Evolutionary conservation across 148 eudicot genomes (phyloP).

Genomic region (Rhododendron vialii): DNA sequence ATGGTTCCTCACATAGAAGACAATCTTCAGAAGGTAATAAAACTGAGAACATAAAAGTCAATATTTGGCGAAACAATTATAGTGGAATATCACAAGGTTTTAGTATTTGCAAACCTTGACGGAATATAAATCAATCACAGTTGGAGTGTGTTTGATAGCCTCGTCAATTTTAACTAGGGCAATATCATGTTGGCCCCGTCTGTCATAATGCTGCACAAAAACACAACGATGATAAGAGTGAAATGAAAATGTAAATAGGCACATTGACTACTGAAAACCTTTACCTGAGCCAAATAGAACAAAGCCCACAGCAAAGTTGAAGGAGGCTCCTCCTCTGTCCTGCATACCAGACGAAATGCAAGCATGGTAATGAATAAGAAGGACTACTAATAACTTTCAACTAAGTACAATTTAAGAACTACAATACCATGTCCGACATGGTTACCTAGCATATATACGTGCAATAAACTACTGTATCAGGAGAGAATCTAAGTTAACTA

Average conservation of each 20-base stretch:
- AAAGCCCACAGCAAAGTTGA: slow-evolving; percentile 90
- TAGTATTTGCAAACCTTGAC: slow-evolving; percentile 63
- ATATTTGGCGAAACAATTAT: background rate
- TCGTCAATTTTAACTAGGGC: slow-evolving; percentile 85
- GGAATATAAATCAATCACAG: slow-evolving; percentile 88
- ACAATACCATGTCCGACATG: background rate
- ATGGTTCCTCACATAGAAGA: background rate
- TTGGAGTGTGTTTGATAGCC: slow-evolving; percentile 91
- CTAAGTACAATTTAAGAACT: background rate
- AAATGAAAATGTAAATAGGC: background rate
- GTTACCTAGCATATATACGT: background rate
- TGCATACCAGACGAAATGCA: slow-evolving; percentile 26
- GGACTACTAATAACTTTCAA: background rate
- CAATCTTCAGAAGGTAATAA: background rate
- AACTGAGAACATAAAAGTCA: background rate
- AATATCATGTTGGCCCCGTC: slow-evolving; percentile 64
- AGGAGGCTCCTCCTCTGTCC: slow-evolving; percentile 83
- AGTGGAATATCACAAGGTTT: background rate
- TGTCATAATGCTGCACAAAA: slow-evolving; percentile 80
- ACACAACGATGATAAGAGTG: background rate
- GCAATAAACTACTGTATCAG: background rate
- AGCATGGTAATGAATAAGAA: background rate
- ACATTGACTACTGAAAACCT: slow-evolving; percentile 42
- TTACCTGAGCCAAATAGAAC: slow-evolving; percentile 62
- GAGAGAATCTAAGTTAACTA: background rate